Base-by-base conservation (phyloP, 805 yeast species). In the Myxozyma sirexii region DNA sequence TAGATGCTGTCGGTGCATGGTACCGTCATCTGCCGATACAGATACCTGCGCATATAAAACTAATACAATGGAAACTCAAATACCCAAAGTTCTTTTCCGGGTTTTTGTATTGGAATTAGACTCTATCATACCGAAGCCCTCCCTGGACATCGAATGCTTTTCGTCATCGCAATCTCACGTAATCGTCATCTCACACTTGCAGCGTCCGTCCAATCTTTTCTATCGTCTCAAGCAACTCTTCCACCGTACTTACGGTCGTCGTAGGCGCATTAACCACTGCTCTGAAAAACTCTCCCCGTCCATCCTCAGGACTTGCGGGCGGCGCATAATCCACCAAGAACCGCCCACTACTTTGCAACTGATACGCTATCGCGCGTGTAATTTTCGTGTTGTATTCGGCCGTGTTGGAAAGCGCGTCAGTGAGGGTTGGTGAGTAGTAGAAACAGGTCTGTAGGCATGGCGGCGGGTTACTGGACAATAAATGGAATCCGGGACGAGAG, bases 401-500 rank as follows among this genome's bases (percentile, higher is more conserved):
- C 13, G 54, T 47, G 37, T 66, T 55, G 35, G 70, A 70, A 12
- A 70, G 73, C 33, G 73, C 70, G 42, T 72, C 65, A 1, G 66
- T 53, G 23, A 76, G 78, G 6, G 57, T 54, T 0, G 87, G 87
- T 33, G 80, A 77, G 72, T 83, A 88, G 72, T 85, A 88, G 76
- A 90, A 90, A 64, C 96, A 90, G 2, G 88, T 91, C 72, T 89
- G 96, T 51, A 88, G 74, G 69, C 96, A 88, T 31, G 90, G 90
- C 3, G 93, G 89, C 1, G 86, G 84, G 26, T 74, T 69, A 27
- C 78, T 74, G 17, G 84, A 80, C 12, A 87, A 81, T 55, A 89
- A 74, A 39, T 75, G 76, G 71, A 89, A 88, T 0, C 82, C 79
- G 0, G 77, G 71, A 7, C 64, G 56, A 17, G 54, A 69, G 0